Evolutionary conservation across 1,284 basidiomycete genomes (phyloP).

Genomic region (Ustilago loliicola): DNA sequence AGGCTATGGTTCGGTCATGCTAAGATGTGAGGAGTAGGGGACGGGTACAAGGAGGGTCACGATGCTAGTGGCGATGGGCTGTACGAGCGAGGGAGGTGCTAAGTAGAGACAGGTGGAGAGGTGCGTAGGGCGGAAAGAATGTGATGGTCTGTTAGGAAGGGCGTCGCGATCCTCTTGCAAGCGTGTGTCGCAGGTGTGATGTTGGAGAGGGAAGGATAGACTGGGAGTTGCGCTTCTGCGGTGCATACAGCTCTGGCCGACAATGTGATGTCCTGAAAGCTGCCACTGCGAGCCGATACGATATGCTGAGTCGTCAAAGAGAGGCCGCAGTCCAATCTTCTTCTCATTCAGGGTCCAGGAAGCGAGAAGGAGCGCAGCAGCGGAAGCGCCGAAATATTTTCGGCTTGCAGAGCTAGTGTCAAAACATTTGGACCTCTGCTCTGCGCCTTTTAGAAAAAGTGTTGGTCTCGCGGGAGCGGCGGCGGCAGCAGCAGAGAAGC

Average conservation of each 20-base stretch:
- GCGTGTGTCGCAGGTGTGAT: background rate
- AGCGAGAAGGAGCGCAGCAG: constrained; percentile 17
- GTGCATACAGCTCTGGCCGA: background rate
- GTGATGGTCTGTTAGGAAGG: background rate
- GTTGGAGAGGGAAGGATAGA: background rate
- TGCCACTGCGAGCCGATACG: too few species aligned
- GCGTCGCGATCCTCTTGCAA: background rate
- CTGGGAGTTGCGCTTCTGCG: background rate
- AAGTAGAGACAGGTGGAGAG: background rate
- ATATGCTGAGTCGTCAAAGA: constrained; percentile 7
- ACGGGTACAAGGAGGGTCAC: background rate
- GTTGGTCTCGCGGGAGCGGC: constrained; percentile 31
- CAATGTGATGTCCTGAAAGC: background rate
- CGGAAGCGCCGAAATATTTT: background rate
- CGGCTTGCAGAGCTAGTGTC: background rate
- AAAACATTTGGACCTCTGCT: background rate
- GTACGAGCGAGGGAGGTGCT: background rate
- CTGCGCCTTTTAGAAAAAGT: constrained; percentile 5
- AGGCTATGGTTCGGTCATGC: constrained; percentile 10
- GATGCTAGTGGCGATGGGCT: background rate
- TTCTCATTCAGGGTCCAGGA: constrained; percentile 26
- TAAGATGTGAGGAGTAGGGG: background rate
- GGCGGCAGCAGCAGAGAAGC: background rate
- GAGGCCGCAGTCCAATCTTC: background rate
- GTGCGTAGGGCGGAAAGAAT: background rate